Evolutionary conservation across 257 asterid genomes (phyloP).

Genomic region (Ligustrum vulgare): DNA sequence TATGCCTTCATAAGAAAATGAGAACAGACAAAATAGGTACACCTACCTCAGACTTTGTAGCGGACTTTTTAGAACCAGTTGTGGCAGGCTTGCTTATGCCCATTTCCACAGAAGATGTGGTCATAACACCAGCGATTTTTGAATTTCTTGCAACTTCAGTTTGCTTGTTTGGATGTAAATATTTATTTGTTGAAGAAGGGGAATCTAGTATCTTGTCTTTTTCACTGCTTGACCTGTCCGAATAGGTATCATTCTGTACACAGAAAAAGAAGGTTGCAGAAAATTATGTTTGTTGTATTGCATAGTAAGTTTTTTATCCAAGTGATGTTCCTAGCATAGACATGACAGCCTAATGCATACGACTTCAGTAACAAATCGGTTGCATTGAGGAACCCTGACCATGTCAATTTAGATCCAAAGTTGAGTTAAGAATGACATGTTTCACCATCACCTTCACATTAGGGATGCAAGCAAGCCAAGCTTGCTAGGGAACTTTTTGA

Average conservation of each 20-base stretch:
- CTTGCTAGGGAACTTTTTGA: not conserved
- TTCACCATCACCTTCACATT: not conserved
- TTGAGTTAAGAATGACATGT: not conserved
- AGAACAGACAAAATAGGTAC: conserved; percentile 10
- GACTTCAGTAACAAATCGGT: not conserved
- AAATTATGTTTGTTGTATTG: conserved; percentile 1
- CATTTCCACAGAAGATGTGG: conserved; percentile 15
- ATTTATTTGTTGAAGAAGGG: conserved; percentile 21
- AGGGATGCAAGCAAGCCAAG: not conserved
- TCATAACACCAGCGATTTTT: conserved; percentile 25
- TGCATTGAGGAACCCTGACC: not conserved
- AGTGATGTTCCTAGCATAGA: conserved; percentile 1
- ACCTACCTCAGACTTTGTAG: conserved; percentile 66
- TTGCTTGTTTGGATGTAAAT: conserved; percentile 37
- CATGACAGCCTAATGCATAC: not conserved
- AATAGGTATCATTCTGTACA: conserved; percentile 37
- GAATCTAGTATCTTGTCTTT: conserved; percentile 48
- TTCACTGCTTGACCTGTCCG: conserved; percentile 44
- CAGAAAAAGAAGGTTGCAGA: conserved; percentile 8
- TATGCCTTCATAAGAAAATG: not conserved
- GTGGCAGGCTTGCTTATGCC: conserved; percentile 29
- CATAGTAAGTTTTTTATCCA: not conserved
- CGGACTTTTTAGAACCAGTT: conserved; percentile 46
- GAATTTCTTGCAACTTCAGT: conserved; percentile 32
- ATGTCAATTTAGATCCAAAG: not conserved